phyloP scores from a whole-genome alignment of 768 basidiomycete genomes.

The Macrolepiota albuminosa region DNA sequence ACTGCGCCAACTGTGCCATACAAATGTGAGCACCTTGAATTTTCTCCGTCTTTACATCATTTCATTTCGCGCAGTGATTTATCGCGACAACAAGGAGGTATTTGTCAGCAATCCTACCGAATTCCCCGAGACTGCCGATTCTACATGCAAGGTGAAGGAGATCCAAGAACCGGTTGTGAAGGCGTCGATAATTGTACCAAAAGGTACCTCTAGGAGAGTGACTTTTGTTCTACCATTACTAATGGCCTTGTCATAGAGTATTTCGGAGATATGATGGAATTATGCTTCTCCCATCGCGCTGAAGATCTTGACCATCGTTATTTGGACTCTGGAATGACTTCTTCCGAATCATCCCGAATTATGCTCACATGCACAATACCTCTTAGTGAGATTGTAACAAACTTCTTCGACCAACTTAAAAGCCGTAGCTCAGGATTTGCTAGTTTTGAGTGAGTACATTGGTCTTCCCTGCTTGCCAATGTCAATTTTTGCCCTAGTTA shows the following conservation, averaged over 20 bases:
- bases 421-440: slow-evolving; percentile 89
- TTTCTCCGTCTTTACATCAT: not conserved
- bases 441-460: slow-evolving; percentile 72
- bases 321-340: slow-evolving; percentile 50
- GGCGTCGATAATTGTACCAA: slow-evolving; percentile 91
- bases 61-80: slow-evolving; percentile 53
- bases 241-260: slow-evolving; percentile 53
- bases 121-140: slow-evolving; percentile 81
- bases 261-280: slow-evolving; percentile 93
- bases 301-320: slow-evolving; percentile 81
- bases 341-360: slow-evolving; percentile 52
- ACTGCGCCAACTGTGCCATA: slow-evolving; percentile 97
- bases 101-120: slow-evolving; percentile 90
- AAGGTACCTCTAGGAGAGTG: slow-evolving; percentile 46
- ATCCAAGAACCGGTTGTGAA: slow-evolving; percentile 92
- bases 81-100: slow-evolving; percentile 53
- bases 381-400: slow-evolving; percentile 87
- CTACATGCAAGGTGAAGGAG: slow-evolving; percentile 55
- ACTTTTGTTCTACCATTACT: not conserved
- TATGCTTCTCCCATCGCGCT: slow-evolving; percentile 84
- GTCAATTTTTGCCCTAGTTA: slow-evolving; percentile 52
- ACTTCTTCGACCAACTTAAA: slow-evolving; percentile 95
- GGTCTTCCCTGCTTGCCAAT: not conserved
- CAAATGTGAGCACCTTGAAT: slow-evolving; percentile 47
- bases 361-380: slow-evolving; percentile 85